Evolutionary conservation across 2,329 filamentous ascomycete genomes (phyloP), one percentile per base, ranked within the genome.

Genomic region (Penicillium sp.): DNA sequence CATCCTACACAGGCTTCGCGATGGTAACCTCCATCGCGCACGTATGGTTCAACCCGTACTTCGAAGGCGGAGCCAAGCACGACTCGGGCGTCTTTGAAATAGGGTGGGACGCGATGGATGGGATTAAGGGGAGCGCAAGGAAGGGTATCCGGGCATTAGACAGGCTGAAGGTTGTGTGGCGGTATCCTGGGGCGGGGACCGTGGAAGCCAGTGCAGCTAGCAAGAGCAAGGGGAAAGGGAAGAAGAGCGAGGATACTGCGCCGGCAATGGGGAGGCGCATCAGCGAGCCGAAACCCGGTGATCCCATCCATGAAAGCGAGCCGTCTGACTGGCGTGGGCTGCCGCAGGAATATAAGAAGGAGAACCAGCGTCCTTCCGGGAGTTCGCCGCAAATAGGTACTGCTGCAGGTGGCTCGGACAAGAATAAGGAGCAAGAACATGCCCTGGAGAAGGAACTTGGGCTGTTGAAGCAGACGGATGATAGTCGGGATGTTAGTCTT

Each of bases 31-130:
- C 92, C 0, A 87, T 97, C 10, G 92, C 92, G 0, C 93, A 97
- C 68, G 90, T 96, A 16, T 99, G 94, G 94, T 96, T 97, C 79
- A 99, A 99, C 69, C 81, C 87, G 2, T 97, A 87, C 74, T 97
- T 97, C 66, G 94, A 97, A 75, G 92, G 92, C 43, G 90, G 89
- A 24, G 76, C 79, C 16, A 80, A 90, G 0, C 82, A 89, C 47
- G 82, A 87, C 42, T 89, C 82, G 10, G 93, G 87, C 10, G 80
- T 89, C 7, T 90, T 89, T 69, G 84, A 87, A 59, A 85, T 86
- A 26, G 81, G 84, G n/a, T 90, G 87, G 85, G 85, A 89, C 18
- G 82, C 81, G 20, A 89, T 99, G 85, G 94, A 99, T 65, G 94
- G 94, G 3, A 92, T 99, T 73, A 97, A 97, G 72, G 94, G 94